Percentiles rank a stretch among this genome's conserved stretches.
Evolutionary conservation across 768 basidiomycete species (phyloP).

Genomic region (Dacryopinax spathularia): DNA sequence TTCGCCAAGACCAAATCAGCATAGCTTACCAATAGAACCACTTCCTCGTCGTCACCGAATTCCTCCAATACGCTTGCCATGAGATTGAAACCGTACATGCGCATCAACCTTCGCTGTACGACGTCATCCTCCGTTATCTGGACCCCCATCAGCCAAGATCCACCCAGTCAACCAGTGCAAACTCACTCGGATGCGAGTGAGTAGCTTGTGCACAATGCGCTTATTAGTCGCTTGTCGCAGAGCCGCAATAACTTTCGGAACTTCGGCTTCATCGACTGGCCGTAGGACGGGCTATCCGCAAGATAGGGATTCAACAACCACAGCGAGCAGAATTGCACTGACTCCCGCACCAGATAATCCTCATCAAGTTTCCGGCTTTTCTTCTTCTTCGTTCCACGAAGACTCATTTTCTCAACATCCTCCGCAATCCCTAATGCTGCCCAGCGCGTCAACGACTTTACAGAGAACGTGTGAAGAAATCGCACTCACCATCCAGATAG

Average conservation of each 20-base stretch:
- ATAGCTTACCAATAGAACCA: conserved; percentile 48
- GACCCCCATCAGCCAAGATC: background rate
- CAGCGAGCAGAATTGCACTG: background rate
- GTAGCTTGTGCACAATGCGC: conserved; percentile 65
- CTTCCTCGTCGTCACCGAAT: conserved; percentile 50
- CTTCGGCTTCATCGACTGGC: conserved; percentile 61
- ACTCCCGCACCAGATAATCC: conserved; percentile 60
- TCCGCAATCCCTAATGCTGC: conserved; percentile 87
- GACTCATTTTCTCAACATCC: conserved; percentile 64
- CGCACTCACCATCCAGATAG: conserved; percentile 65
- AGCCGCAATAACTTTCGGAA: conserved; percentile 83
- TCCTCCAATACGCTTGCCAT: conserved; percentile 84
- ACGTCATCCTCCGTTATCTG: conserved; percentile 76
- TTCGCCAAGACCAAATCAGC: background rate
- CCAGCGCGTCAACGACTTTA: background rate
- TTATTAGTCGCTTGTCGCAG: conserved; percentile 75
- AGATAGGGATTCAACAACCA: conserved; percentile 2
- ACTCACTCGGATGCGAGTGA: conserved; percentile 68
- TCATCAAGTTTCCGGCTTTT: conserved; percentile 88
- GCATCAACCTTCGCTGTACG: conserved; percentile 71
- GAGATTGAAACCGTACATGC: conserved; percentile 80
- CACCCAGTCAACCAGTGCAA: background rate
- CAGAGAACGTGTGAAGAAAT: background rate
- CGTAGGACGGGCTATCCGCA: conserved; percentile 53
- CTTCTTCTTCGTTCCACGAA: conserved; percentile 81